Evolutionary conservation across 1,139 yeast genomes (phyloP).

Genomic region (Sugiyamaella xylanicola): DNA sequence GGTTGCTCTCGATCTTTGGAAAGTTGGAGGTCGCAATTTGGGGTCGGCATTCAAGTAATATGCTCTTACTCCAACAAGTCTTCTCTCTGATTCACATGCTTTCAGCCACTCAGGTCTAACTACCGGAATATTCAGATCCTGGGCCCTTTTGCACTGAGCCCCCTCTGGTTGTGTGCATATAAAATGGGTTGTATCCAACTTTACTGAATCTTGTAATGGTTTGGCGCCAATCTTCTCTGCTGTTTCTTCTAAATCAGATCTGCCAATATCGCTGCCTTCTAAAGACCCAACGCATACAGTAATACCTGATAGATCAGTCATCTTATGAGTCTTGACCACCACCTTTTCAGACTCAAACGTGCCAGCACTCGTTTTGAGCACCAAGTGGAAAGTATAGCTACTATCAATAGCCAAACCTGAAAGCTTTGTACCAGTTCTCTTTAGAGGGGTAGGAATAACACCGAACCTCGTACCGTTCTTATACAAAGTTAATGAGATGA

Average conservation of each 20-base stretch:
- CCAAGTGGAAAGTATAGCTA: slow-evolving; percentile 74
- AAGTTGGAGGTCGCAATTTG: slow-evolving; percentile 38
- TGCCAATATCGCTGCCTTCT: slow-evolving; percentile 53
- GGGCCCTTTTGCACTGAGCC: slow-evolving; percentile 73
- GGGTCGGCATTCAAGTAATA: slow-evolving; percentile 48
- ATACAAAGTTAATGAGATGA: slow-evolving; percentile 74
- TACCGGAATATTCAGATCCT: slow-evolving; percentile 85
- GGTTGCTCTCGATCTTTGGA: slow-evolving; percentile 37
- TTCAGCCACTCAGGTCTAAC: slow-evolving; percentile 97
- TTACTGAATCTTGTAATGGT: slow-evolving; percentile 70
- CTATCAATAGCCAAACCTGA: slow-evolving; percentile 91
- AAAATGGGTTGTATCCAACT: slow-evolving; percentile 92
- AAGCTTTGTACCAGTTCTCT: slow-evolving; percentile 79
- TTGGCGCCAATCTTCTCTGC: slow-evolving; percentile 78
- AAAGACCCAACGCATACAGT: slow-evolving; percentile 88
- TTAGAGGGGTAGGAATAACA: slow-evolving; percentile 79
- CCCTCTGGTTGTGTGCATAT: slow-evolving; percentile 73
- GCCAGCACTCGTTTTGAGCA: slow-evolving; percentile 89
- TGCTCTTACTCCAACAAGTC: slow-evolving; percentile 91
- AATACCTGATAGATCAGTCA: slow-evolving; percentile 94
- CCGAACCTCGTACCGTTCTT: slow-evolving; percentile 83
- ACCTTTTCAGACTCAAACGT: slow-evolving; percentile 67
- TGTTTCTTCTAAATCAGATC: slow-evolving; percentile 63
- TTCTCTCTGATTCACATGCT: slow-evolving; percentile 87
- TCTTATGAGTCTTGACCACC: slow-evolving; percentile 82